Evolutionary conservation across 2,329 filamentous ascomycete species (phyloP), one percentile per base, ranked within the genome.

Genomic region (Chrysosporium queenslandicum): DNA sequence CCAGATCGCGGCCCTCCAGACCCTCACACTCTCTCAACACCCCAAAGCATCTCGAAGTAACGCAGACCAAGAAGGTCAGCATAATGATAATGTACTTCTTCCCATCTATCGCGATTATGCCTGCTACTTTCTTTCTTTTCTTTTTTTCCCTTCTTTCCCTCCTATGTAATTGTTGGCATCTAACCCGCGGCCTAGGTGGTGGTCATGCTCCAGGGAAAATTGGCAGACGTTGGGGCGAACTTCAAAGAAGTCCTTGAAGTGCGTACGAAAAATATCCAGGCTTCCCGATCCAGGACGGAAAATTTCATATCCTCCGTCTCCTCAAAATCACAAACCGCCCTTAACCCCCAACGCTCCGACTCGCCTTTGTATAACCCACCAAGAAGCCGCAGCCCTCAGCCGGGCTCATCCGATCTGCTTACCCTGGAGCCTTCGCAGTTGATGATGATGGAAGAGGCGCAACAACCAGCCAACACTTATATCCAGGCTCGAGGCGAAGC

Each of bases 241-340:
- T 97, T 98, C 78, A 97, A 97, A 70, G 91, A 97, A 62, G 91
- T 97, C 4, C 77, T 98, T 8, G 92, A 98, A 68, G 87, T 94
- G 39, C 82, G 92, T 54, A 97, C 92, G 50, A 95, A 95, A 75
- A 98, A 97, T 68, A 95, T 98, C 58, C 92, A 96, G 69, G 92
- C 91, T 2, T 94, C 87, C 53, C 79, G 89, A 55, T 89, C 87
- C 42, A 77, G 92, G 59, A 97, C 92, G 20, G 92, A 97, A 70
- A 95, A 97, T 65, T 98, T 98, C 63, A 88, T 98, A 50, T 94
- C 87, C 2, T 85, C 86, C 2, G 89, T 96, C 12, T 87, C 86
- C 2, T 83, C 87, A 55, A 84, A 88, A 61, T 78, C 85, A 2
- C 82, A 86, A 60, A 74, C 77, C 0, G 68, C 74, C 4, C 74